These are phyloP conservation scores for Trypanosoma congolense DNA, from an alignment of 208 protist species.

Conservation along the genomic window DNA sequence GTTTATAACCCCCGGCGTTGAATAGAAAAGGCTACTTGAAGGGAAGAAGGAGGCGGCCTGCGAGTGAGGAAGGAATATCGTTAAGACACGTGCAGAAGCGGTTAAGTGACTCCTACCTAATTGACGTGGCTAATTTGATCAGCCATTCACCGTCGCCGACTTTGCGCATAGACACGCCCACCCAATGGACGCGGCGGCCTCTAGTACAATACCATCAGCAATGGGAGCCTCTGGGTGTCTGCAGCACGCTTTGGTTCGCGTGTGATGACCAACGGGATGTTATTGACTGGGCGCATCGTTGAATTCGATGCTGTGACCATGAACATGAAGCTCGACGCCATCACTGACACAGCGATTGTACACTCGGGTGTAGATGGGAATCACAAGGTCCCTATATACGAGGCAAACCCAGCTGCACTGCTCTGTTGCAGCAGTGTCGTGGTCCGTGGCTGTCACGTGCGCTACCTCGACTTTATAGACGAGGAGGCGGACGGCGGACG, in stretches of 20 bases:
- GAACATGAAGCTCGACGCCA: constrained; percentile 72
- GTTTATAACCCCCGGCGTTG: too few species aligned
- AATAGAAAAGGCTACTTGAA: too few species aligned
- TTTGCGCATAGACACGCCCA: neutral
- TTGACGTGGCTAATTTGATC: too few species aligned
- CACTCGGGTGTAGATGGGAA: constrained; percentile 12
- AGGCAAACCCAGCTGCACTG: constrained; percentile 39
- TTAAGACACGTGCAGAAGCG: too few species aligned
- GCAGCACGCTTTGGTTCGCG: constrained; percentile 45
- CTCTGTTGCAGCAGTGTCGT: constrained; percentile 62
- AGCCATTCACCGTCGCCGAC: neutral
- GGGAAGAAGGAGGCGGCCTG: too few species aligned
- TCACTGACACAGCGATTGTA: constrained; percentile 49
- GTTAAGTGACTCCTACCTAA: too few species aligned
- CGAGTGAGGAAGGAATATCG: too few species aligned
- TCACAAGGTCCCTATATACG: constrained; percentile 14
- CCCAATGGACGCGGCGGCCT: constrained; percentile 6
- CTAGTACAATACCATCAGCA: constrained; percentile 41
- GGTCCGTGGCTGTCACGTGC: constrained; percentile 53
- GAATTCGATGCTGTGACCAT: constrained; percentile 69
- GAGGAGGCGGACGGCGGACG: constrained; percentile 39
- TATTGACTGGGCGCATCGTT: constrained; percentile 56
- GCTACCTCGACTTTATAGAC: constrained; percentile 62
- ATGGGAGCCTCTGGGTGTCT: constrained; percentile 41
- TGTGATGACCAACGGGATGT: constrained; percentile 65